Percentiles rank a stretch among this genome's conserved stretches.
Conservation (phyloP, 2,329 filamentous ascomycete species). For the Colletotrichum destructivum region DNA sequence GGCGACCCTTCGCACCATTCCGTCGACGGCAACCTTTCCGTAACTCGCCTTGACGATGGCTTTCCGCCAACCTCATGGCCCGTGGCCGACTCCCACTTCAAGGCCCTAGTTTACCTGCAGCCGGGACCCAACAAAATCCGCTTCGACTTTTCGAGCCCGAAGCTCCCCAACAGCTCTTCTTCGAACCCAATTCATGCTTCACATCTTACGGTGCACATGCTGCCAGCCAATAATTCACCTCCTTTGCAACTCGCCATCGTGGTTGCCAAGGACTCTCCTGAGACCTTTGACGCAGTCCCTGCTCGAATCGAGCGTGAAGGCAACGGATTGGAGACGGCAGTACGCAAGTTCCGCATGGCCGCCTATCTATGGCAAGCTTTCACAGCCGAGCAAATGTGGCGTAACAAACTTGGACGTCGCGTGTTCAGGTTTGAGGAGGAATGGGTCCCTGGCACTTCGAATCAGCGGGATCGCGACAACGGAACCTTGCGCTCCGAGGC, state of each 20-base stretch:
- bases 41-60: conserved; percentile 86
- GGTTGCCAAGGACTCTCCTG: conserved; percentile 88
- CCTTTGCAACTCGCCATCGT: conserved; percentile 92
- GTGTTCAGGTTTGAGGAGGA: conserved; percentile 95
- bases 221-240: conserved; percentile 83
- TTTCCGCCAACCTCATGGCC: conserved; percentile 91
- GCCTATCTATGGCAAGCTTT: conserved; percentile 98
- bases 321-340: conserved; percentile 83
- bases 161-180: conserved; percentile 78
- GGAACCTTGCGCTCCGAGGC: conserved; percentile 90
- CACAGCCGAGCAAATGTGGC: conserved; percentile 95
- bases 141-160: conserved; percentile 89
- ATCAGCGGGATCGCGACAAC: conserved; percentile 78
- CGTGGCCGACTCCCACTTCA: conserved; percentile 91
- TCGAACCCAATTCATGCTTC: conserved; percentile 82
- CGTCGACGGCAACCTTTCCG: conserved; percentile 79
- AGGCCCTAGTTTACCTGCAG: conserved; percentile 89
- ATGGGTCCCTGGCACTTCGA: conserved; percentile 89
- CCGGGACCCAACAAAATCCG: conserved; percentile 91
- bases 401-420: conserved; percentile 87
- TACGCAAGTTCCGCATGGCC: conserved; percentile 93
- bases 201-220: conserved; percentile 87
- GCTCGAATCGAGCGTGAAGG: conserved; percentile 84
- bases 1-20: conserved; percentile 78
- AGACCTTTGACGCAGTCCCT: conserved; percentile 86